These are phyloP conservation scores for Biscogniauxia marginata DNA, from an alignment of 2,329 filamentous ascomycete species.

Conservation along the genomic window DNA sequence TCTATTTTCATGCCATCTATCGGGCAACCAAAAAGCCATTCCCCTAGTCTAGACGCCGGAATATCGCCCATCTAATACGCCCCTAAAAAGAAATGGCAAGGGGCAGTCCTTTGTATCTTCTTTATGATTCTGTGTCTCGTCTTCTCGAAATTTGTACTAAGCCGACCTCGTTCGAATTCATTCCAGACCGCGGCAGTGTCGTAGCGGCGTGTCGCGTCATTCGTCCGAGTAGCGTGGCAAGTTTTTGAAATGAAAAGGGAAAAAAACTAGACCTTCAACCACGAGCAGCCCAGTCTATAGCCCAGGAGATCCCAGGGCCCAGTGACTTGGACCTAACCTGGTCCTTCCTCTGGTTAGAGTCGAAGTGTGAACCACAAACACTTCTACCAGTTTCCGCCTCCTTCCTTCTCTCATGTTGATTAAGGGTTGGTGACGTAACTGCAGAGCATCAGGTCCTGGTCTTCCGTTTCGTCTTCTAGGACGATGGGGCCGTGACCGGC, in stretches of 20 bases:
- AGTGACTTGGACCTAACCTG: not conserved
- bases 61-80: not conserved
- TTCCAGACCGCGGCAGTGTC: not conserved
- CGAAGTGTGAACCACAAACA: not conserved
- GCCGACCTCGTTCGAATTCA: not conserved
- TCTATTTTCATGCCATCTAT: not conserved
- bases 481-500: slow-evolving; percentile 1
- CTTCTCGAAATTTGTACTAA: not conserved
- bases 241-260: not conserved
- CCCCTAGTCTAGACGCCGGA: not conserved
- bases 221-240: not conserved
- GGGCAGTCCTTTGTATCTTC: not conserved
- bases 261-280: not conserved
- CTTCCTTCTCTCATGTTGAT: not conserved
- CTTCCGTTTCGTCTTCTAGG: slow-evolving; percentile 1
- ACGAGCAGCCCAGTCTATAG: not conserved
- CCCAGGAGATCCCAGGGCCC: not conserved
- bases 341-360: not conserved
- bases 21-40: too few relatives aligned
- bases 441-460: not conserved
- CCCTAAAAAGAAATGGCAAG: not conserved
- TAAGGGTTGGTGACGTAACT: not conserved
- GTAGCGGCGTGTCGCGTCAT: not conserved
- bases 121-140: not conserved
- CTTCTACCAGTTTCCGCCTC: not conserved